These are phyloP conservation scores for Penicillium longicatenatum DNA, from an alignment of 495 filamentous ascomycete genomes.

Conservation along the genomic window DNA sequence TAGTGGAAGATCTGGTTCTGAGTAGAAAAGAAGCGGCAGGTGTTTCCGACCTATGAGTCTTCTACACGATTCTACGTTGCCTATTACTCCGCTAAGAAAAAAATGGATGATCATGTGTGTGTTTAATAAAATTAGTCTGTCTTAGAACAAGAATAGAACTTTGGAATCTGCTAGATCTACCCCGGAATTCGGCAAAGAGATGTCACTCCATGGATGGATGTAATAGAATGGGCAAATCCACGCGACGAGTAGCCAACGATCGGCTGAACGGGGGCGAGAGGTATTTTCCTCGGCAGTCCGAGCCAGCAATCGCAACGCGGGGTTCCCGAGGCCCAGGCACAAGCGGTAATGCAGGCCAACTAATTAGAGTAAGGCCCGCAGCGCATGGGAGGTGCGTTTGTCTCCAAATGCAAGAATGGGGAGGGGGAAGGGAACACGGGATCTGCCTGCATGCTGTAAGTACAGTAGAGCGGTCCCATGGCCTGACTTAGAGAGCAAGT, in stretches of 20 bases:
- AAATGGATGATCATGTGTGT: not conserved
- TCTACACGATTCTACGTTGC: not conserved
- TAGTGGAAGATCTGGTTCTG: not conserved
- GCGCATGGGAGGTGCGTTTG: not conserved
- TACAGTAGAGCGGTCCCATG: not conserved
- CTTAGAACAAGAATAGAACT: slow-evolving; percentile 1
- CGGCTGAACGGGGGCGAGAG: not conserved
- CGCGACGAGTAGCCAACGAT: not conserved
- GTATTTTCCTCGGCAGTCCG: not conserved
- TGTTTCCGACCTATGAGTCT: not conserved
- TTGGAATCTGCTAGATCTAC: not conserved
- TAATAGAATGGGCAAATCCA: not conserved
- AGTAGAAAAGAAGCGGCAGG: not conserved
- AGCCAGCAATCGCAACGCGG: not conserved
- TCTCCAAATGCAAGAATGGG: not conserved
- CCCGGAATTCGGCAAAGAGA: not conserved
- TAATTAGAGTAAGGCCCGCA: slow-evolving; percentile 6
- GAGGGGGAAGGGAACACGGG: not conserved
- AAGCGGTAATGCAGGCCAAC: not conserved
- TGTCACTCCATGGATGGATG: not conserved
- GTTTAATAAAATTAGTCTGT: not conserved
- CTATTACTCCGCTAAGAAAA: not conserved
- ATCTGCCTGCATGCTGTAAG: slow-evolving; percentile 3
- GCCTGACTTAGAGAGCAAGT: not conserved
- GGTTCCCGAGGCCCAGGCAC: slow-evolving; percentile 6